These are phyloP conservation scores for Cercophora samala DNA, from an alignment of 495 filamentous ascomycete genomes.

Conservation along the genomic window DNA sequence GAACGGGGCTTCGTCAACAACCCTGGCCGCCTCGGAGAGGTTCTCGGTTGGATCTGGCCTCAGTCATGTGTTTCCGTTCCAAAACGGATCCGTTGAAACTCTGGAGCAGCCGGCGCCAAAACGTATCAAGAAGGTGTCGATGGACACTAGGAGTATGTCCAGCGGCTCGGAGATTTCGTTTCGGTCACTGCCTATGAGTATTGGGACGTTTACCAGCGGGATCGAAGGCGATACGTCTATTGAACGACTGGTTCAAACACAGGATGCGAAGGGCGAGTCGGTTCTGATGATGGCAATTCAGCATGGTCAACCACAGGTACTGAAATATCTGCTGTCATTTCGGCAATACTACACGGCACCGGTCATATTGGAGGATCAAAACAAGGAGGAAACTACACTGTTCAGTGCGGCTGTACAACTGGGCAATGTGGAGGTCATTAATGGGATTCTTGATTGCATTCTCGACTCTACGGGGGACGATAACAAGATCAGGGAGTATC, in stretches of 20 bases:
- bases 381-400: constrained; percentile 84
- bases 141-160: constrained; percentile 87
- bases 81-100: constrained; percentile 50
- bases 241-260: constrained; percentile 75
- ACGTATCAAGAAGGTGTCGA: constrained; percentile 72
- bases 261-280: constrained; percentile 77
- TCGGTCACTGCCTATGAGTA: constrained; percentile 68
- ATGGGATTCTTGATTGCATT: constrained; percentile 66
- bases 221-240: constrained; percentile 84
- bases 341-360: constrained; percentile 66
- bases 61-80: constrained; percentile 86
- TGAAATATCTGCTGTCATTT: constrained; percentile 76
- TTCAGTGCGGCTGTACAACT: constrained; percentile 92
- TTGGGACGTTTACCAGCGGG: constrained; percentile 66
- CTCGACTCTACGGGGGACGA: constrained; percentile 33
- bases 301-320: constrained; percentile 60
- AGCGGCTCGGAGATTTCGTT: constrained; percentile 76
- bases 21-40: constrained; percentile 41
- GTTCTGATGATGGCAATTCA: constrained; percentile 97
- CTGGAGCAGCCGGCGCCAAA: constrained; percentile 43
- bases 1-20: constrained; percentile 46
- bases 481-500: constrained; percentile 57
- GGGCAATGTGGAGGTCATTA: constrained; percentile 68
- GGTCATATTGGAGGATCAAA: constrained; percentile 73
- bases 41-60: constrained; percentile 62